Evolutionary conservation across 306 rosid genomes (phyloP).

Genomic region (Vicia villosa): DNA sequence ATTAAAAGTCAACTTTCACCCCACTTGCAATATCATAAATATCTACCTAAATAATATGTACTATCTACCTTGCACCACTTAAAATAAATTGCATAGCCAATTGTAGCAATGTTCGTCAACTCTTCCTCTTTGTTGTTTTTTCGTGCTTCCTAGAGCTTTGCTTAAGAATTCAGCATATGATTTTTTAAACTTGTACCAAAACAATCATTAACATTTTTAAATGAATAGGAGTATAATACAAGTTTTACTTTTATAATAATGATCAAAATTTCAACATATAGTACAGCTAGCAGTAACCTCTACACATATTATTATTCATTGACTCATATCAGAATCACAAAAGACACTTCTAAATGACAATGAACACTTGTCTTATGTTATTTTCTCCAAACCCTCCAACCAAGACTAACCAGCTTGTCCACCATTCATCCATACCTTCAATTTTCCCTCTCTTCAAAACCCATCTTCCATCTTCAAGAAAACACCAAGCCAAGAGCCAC

Average conservation of each 20-base stretch:
- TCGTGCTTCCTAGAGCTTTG: background rate
- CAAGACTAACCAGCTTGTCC: slow-evolving; percentile 9
- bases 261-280: background rate
- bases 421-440: slow-evolving; percentile 7
- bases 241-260: background rate
- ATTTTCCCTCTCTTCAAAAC: slow-evolving; percentile 21
- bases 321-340: slow-evolving; percentile 6
- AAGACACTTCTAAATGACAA: slow-evolving; percentile 6
- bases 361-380: slow-evolving; percentile 43
- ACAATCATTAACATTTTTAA: slow-evolving; percentile 21
- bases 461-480: slow-evolving; percentile 41
- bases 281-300: no score
- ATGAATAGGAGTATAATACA: background rate
- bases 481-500: slow-evolving; percentile 4
- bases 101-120: background rate
- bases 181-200: slow-evolving; percentile 30
- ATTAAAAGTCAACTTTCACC: no score
- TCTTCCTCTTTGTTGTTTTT: background rate
- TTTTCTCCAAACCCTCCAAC: slow-evolving; percentile 26
- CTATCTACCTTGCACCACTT: no score
- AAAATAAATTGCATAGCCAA: no score
- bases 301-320: background rate
- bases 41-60: no score
- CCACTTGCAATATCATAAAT: no score
- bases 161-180: background rate